Conservation (phyloP, 371 early-diverging fungal species). For the Mortierella sp. region DNA sequence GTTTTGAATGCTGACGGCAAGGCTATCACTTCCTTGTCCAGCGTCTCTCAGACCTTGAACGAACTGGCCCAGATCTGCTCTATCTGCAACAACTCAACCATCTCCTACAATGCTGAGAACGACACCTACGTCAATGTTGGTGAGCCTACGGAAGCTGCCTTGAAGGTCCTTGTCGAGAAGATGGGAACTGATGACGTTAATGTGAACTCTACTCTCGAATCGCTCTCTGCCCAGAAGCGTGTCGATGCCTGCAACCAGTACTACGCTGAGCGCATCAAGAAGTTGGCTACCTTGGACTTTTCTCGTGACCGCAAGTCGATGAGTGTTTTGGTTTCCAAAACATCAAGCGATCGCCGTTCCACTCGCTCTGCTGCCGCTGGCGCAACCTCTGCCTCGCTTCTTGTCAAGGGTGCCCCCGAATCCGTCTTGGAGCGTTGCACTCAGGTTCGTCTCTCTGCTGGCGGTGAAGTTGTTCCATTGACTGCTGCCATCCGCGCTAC, state of each 20-base stretch:
- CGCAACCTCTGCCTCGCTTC: constrained; percentile 59
- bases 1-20: constrained; percentile 66
- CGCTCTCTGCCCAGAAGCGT: constrained; percentile 67
- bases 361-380: constrained; percentile 55
- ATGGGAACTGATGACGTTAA: constrained; percentile 78
- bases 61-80: constrained; percentile 87
- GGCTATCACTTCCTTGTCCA: constrained; percentile 62
- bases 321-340: constrained; percentile 83
- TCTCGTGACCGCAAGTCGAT: constrained; percentile 97
- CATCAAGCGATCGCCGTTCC: constrained; percentile 32
- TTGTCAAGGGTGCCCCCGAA: constrained; percentile 97
- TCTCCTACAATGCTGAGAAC: constrained; percentile 79
- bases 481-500: constrained; percentile 73
- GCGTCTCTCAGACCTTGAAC: constrained; percentile 66
- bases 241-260: constrained; percentile 63
- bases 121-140: constrained; percentile 80
- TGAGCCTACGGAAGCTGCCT: constrained; percentile 99
- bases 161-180: constrained; percentile 94
- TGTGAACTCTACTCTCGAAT: constrained; percentile 71
- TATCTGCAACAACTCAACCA: constrained; percentile 93
- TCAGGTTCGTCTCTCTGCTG: constrained; percentile 65
- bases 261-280: constrained; percentile 30
- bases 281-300: constrained; percentile 88
- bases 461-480: constrained; percentile 72
- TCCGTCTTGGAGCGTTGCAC: constrained; percentile 90